Evolutionary conservation across 2,329 filamentous ascomycete species (phyloP).

Genomic region (Sphaerostilbella broomeana): DNA sequence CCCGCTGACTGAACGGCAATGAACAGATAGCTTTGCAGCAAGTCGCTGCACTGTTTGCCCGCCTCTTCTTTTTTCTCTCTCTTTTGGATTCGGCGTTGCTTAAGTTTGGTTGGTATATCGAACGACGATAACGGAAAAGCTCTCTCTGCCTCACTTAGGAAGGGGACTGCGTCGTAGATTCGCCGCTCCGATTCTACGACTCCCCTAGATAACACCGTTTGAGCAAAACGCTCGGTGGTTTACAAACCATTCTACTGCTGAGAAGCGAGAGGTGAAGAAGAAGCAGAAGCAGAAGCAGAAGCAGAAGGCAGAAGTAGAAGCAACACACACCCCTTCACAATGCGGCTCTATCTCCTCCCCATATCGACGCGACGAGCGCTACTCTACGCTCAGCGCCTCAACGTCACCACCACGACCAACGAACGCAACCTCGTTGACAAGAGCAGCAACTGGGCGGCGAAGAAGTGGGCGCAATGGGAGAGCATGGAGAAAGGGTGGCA

Average conservation of each 20-base stretch:
- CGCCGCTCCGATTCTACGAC: too few relatives aligned
- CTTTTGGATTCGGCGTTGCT: not conserved
- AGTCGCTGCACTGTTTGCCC: not conserved
- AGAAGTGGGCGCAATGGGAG: constrained; percentile 83
- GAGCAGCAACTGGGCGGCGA: constrained; percentile 61
- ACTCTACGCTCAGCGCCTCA: constrained; percentile 79
- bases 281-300: too few relatives aligned
- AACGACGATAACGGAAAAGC: too few relatives aligned
- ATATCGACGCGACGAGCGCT: constrained; percentile 87
- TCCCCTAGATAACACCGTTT: too few relatives aligned
- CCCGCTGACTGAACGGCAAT: not conserved
- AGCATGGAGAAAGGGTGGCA: constrained; percentile 81
- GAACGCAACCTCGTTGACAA: constrained; percentile 57
- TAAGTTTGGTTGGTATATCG: too few relatives aligned
- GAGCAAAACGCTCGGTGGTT: too few relatives aligned
- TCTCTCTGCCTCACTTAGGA: too few relatives aligned
- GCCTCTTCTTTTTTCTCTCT: not conserved
- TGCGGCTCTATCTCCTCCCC: constrained; percentile 92
- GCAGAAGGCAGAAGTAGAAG: too few relatives aligned
- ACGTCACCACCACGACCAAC: constrained; percentile 44
- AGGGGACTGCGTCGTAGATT: too few relatives aligned
- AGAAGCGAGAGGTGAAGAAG: not conserved
- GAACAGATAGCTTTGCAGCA: not conserved
- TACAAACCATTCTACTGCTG: not conserved
- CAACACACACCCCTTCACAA: constrained; percentile 37